These are phyloP conservation scores for Globisporangium solare DNA, from an alignment of 352 stramenopile species.

Conservation along the genomic window DNA sequence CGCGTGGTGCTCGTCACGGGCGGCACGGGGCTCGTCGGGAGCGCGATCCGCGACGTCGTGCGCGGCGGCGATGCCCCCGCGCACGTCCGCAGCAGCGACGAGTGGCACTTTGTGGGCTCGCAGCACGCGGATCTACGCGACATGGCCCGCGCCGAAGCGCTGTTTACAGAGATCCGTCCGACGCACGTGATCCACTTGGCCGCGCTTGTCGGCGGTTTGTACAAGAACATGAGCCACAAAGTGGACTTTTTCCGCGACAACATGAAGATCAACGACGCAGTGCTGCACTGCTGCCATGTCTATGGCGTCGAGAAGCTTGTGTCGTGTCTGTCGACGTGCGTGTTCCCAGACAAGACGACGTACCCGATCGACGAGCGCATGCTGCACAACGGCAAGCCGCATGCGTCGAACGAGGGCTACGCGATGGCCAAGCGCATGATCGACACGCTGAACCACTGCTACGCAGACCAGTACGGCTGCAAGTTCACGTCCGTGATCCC, in stretches of 20 bases:
- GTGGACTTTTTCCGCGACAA: constrained; percentile 99
- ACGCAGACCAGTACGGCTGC: constrained; percentile 94
- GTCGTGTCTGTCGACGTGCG: constrained; percentile 97
- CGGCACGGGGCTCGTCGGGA: constrained; percentile 93
- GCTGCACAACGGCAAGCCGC: constrained; percentile 85
- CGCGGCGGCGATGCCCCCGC: constrained; percentile 9
- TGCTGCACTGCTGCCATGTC: constrained; percentile 94
- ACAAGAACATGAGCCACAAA: constrained; percentile 79
- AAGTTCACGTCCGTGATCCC: constrained; percentile 99
- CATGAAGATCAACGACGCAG: constrained; percentile 98
- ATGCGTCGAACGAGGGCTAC: constrained; percentile 89
- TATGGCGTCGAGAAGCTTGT: constrained; percentile 93
- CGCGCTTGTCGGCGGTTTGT: constrained; percentile 91
- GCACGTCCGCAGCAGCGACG: constrained; percentile 26
- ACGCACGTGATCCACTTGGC: constrained; percentile 98
- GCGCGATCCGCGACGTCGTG: constrained; percentile 67
- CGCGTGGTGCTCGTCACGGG: constrained; percentile 93
- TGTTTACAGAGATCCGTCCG: constrained; percentile 93
- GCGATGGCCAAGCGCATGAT: constrained; percentile 99
- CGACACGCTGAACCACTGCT: constrained; percentile 97
- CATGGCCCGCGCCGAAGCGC: constrained; percentile 63
- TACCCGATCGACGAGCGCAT: constrained; percentile 99
- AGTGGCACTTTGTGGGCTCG: constrained; percentile 92
- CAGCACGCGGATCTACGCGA: constrained; percentile 95
- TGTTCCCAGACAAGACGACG: constrained; percentile 98